These are phyloP conservation scores for Radiomyces spectabilis DNA, from an alignment of 192 early-diverging fungal genomes.

Conservation along the genomic window DNA sequence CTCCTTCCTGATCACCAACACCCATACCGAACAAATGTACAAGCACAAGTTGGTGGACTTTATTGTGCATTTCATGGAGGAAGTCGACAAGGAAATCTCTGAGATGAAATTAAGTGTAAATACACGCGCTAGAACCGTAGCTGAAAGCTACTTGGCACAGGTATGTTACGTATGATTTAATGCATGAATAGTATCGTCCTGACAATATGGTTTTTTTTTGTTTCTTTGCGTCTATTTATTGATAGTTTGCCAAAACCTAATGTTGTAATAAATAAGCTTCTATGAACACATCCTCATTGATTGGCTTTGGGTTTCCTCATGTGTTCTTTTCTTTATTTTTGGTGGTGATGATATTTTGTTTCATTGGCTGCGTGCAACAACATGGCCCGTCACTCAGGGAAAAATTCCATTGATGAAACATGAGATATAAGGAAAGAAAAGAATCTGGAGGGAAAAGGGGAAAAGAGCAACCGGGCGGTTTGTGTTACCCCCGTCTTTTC, in stretches of 20 bases:
- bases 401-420: neutral
- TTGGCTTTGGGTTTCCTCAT: neutral
- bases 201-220: neutral
- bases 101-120: constrained; percentile 97
- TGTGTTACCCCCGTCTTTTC: neutral
- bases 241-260: neutral
- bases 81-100: constrained; percentile 98
- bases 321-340: neutral
- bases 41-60: constrained; percentile 99
- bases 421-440: neutral
- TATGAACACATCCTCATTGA: neutral
- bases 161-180: constrained; percentile 5
- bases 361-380: neutral
- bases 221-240: neutral
- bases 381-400: neutral
- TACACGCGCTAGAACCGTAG: constrained; percentile 64
- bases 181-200: neutral
- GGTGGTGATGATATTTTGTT: neutral
- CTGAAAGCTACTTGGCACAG: constrained; percentile 28
- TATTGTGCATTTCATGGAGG: constrained; percentile 99
- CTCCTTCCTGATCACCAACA: constrained; percentile 93
- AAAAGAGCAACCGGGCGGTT: neutral
- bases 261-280: neutral
- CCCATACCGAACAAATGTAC: constrained; percentile 97
- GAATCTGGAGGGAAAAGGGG: neutral